These are phyloP conservation scores for Apiospora pterosperma DNA, from an alignment of 2,329 filamentous ascomycete genomes.

Conservation along the genomic window DNA sequence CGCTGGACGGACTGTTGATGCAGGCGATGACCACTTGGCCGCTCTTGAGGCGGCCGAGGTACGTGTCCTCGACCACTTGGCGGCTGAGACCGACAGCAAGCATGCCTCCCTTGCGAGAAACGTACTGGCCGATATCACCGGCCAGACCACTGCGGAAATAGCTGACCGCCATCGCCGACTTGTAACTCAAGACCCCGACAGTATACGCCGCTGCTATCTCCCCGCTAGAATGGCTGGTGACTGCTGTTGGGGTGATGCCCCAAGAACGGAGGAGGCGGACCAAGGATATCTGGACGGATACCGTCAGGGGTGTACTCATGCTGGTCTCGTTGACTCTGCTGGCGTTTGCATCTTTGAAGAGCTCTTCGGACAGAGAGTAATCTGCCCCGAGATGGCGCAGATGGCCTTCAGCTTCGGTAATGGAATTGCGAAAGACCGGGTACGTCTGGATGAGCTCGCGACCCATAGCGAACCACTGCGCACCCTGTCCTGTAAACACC, in stretches of 20 bases:
- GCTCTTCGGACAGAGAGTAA: conserved; percentile 19
- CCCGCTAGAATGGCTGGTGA: background rate
- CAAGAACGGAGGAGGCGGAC: background rate
- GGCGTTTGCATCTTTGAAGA: conserved; percentile 15
- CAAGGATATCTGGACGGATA: background rate
- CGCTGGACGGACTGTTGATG: background rate
- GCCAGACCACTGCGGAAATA: conserved; percentile 5
- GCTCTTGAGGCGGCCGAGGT: background rate
- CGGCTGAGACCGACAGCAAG: background rate
- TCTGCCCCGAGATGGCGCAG: conserved; percentile 14
- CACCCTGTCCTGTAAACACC: conserved; percentile 32
- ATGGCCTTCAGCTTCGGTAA: conserved; percentile 13
- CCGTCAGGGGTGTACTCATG: background rate
- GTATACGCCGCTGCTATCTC: background rate
- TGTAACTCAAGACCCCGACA: background rate
- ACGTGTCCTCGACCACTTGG: conserved; percentile 20
- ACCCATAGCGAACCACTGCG: conserved; percentile 32
- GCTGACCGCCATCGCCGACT: conserved; percentile 10
- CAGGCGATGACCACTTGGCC: conserved; percentile 8
- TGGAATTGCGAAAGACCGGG: conserved; percentile 11
- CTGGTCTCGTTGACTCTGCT: conserved; percentile 1
- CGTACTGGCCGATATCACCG: background rate
- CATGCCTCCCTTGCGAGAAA: conserved; percentile 9
- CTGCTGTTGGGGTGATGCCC: background rate
- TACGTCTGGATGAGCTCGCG: conserved; percentile 19